Conservation (phyloP, 768 basidiomycete genomes). For the Trametes sanguinea region DNA sequence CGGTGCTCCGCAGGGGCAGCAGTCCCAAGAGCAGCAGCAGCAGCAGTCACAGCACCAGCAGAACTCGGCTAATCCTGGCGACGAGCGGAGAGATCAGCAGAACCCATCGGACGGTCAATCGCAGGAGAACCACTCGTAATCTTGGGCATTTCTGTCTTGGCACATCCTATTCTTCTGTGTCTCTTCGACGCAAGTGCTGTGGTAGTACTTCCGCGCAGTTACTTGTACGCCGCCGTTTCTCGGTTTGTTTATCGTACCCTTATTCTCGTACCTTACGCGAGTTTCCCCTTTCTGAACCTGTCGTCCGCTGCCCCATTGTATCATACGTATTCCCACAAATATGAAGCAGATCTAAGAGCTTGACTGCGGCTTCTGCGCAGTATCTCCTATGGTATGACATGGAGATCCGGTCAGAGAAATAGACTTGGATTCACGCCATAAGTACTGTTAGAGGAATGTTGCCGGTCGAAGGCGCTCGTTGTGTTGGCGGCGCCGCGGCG, state of each 20-base stretch:
- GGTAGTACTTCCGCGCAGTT: not conserved
- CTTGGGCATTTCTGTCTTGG: not conserved
- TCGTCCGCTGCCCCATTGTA: not conserved
- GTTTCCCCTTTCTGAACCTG: not conserved
- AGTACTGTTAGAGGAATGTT: not conserved
- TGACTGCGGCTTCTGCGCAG: too few relatives aligned
- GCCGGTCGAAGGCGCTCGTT: constrained; percentile 2
- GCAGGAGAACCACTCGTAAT: constrained; percentile 18
- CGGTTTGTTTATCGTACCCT: constrained; percentile 9
- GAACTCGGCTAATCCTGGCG: not conserved
- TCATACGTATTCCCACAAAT: not conserved
- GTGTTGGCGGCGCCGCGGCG: not conserved
- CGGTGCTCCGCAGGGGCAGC: not conserved
- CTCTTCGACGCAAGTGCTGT: not conserved
- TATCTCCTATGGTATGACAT: too few relatives aligned
- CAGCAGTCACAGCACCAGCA: constrained; percentile 6
- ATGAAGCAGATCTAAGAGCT: not conserved
- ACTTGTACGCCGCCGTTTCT: not conserved
- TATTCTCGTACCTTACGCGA: constrained; percentile 15
- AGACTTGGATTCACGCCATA: not conserved
- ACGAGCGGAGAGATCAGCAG: constrained; percentile 10
- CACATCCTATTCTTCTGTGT: not conserved
- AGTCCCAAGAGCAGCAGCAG: not conserved
- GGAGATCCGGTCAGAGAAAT: not conserved
- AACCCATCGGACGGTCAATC: constrained; percentile 15